Evolutionary conservation across 805 yeast species (phyloP).

Genomic region (Starmerella stigmatis): DNA sequence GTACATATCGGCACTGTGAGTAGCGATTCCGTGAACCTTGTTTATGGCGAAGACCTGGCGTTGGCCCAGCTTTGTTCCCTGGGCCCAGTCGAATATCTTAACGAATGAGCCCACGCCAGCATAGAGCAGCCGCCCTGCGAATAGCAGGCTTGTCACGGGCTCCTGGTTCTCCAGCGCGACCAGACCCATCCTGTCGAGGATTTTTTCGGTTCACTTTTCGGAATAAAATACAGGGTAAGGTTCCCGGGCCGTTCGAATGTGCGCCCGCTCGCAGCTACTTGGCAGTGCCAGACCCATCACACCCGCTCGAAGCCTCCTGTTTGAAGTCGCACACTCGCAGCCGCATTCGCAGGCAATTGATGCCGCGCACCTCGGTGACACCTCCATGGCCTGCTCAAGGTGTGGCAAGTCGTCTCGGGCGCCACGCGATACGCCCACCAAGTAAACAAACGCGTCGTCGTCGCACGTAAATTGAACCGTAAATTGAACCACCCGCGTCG

Average conservation of each 20-base stretch:
- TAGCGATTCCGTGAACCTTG: constrained; percentile 66
- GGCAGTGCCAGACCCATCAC: neutral
- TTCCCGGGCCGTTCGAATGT: neutral
- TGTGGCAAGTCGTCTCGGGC: no score
- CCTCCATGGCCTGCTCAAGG: no score
- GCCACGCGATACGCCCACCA: no score
- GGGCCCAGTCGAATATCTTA: constrained; percentile 41
- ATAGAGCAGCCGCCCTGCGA: constrained; percentile 34
- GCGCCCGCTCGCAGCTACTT: neutral
- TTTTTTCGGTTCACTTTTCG: neutral
- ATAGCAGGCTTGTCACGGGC: constrained; percentile 58
- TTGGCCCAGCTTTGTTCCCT: constrained; percentile 33
- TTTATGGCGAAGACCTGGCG: constrained; percentile 51
- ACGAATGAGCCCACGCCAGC: constrained; percentile 68
- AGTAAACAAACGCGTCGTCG: no score
- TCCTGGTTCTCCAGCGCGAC: constrained; percentile 29
- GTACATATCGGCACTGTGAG: constrained; percentile 19
- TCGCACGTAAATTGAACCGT: no score
- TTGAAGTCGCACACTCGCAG: no score
- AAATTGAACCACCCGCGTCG: no score
- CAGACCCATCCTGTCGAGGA: neutral
- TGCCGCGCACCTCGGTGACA: no score
- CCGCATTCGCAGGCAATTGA: no score
- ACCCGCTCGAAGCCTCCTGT: no score
- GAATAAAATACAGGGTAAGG: constrained; percentile 3